Evolutionary conservation across 2,329 filamentous ascomycete genomes (phyloP).

Genomic region (Leptographium radiaticola): DNA sequence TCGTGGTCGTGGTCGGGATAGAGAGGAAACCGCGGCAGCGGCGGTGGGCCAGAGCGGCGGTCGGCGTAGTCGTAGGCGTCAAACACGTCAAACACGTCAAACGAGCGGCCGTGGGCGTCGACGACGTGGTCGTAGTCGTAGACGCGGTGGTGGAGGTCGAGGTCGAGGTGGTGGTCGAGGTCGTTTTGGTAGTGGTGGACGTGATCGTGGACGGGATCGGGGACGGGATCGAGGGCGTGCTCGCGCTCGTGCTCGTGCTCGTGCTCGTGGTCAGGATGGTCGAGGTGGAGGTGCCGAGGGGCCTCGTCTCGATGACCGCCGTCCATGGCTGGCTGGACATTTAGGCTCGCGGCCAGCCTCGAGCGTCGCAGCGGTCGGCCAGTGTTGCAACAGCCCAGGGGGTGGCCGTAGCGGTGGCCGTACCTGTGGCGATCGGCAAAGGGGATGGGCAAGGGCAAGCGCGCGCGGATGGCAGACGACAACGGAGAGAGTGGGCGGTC

Average conservation of each 20-base stretch:
- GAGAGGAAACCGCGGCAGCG: background rate
- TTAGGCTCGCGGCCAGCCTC: conserved; percentile 16
- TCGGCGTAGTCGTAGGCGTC: background rate
- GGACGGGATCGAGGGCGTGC: too few species aligned
- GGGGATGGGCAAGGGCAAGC: background rate
- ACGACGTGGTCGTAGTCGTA: conserved; percentile 16
- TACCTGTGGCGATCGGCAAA: background rate
- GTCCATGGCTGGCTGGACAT: conserved; percentile 33
- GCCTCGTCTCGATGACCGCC: conserved; percentile 30
- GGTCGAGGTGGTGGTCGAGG: too few species aligned
- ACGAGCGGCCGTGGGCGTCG: conserved; percentile 10
- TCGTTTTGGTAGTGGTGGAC: too few species aligned
- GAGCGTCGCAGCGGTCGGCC: background rate
- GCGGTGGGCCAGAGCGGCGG: background rate
- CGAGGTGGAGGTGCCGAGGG: conserved; percentile 18
- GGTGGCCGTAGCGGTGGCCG: background rate
- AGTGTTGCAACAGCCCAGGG: background rate
- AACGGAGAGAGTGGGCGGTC: background rate
- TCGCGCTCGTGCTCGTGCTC: too few species aligned
- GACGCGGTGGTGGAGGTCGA: too few species aligned
- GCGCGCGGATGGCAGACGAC: background rate
- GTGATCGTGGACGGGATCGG: too few species aligned
- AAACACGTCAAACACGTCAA: background rate
- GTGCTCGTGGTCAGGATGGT: conserved; percentile 8
- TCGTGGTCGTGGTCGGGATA: background rate